These are phyloP conservation scores for Dryas integrifolia DNA, from an alignment of 331 rosid genomes.

Conservation along the genomic window DNA sequence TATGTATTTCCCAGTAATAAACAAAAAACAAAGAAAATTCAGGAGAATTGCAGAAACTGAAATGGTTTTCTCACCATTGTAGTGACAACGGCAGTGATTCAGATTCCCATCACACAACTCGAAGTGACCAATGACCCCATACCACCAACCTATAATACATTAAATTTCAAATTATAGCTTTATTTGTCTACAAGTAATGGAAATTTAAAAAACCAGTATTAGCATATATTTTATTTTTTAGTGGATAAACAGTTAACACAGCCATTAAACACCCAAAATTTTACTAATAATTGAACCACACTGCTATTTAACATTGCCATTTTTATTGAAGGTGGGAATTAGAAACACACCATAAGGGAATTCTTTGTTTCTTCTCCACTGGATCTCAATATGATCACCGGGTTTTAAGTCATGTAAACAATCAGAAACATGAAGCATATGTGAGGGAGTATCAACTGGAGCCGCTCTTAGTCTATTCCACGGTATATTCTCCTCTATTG, in stretches of 20 bases:
- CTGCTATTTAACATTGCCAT: no score
- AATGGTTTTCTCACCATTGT: constrained; percentile 49
- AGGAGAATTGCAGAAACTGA: not conserved
- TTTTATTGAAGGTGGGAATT: not conserved
- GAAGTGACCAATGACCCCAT: constrained; percentile 68
- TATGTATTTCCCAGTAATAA: not conserved
- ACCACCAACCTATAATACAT: constrained; percentile 85
- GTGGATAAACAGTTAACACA: constrained; percentile 1
- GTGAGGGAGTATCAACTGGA: constrained; percentile 57
- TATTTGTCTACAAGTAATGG: not conserved
- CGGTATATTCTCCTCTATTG: constrained; percentile 62
- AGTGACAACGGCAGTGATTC: constrained; percentile 52
- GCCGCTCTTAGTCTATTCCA: constrained; percentile 82
- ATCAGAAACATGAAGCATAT: constrained; percentile 59
- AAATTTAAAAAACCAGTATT: not conserved
- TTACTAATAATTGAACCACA: not conserved
- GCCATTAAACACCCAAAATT: not conserved
- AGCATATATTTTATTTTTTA: not conserved
- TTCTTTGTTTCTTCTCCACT: constrained; percentile 86
- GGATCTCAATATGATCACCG: constrained; percentile 87
- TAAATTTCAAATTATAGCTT: constrained; percentile 4
- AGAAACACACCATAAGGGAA: constrained; percentile 69
- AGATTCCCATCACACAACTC: constrained; percentile 48
- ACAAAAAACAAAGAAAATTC: not conserved
- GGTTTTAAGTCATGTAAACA: constrained; percentile 68